Evolutionary conservation across 345 rosid genomes (phyloP), one percentile per base, ranked within the genome.

Genomic region (Salix caprea): DNA sequence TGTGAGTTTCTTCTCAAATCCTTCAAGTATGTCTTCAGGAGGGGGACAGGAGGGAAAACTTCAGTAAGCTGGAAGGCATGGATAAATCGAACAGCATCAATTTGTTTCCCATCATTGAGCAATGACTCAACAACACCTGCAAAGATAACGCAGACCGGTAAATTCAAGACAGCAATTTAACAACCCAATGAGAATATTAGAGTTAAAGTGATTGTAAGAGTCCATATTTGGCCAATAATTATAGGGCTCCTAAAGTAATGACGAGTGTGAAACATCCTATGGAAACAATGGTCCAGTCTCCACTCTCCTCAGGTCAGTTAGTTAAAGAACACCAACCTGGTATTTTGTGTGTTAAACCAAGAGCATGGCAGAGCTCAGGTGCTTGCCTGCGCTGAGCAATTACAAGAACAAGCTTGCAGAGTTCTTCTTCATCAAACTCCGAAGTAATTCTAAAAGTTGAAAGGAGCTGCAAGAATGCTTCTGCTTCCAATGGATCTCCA

Each of bases 391-490:
- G 80, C 77, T 67, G 86, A 78, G 93, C 82, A 76, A 85, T 80
- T 76, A 86, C 77, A 78, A 85, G 86, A 65, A 87, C 86, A 82
- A 87, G 89, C 90, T 87, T 87, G 88, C 87, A 90, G 89, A 90
- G 91, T 84, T 88, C 84, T 60, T 87, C 90, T 67, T 80, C 87
- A 74, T 87, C 85, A 85, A 90, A 90, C 88, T 88, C 90, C 69
- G 85, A 87, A 87, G 88, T 88, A 78, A 90, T 86, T 82, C 88
- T 86, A 87, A 85, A 90, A 82, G 91, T 88, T 62, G 89, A 83
- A 48, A 90, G 89, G 84, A 90, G 91, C 86, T 84, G 91, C 85
- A 90, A 86, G 81, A 90, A 88, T 71, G 90, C 86, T 61, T 84
- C 84, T 44, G 89, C 91, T 86, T 88, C 90, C 87, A 85, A 84